These are phyloP conservation scores for Saccharomyces paradoxus DNA, from an alignment of 805 yeast genomes.

Conservation along the genomic window DNA sequence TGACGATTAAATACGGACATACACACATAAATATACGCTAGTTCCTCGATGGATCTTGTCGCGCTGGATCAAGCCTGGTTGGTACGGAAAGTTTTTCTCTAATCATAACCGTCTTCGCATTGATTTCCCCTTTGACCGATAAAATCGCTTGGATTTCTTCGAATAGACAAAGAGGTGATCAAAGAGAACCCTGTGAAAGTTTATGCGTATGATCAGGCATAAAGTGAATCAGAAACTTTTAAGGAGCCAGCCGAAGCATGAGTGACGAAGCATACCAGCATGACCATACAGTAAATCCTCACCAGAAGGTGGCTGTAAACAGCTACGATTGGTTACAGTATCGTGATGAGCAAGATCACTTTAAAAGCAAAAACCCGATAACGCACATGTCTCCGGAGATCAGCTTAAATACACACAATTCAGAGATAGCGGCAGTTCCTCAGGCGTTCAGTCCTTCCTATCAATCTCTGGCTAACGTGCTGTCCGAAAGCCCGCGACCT, in stretches of 20 bases:
- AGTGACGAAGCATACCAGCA: conserved; percentile 1
- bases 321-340: conserved; percentile 18
- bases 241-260: background rate
- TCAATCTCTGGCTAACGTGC: conserved; percentile 1
- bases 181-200: background rate
- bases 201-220: background rate
- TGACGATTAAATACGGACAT: background rate
- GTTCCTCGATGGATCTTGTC: background rate
- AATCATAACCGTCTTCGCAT: background rate
- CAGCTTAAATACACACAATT: background rate
- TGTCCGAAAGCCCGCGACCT: background rate
- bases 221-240: background rate
- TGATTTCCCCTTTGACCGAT: background rate
- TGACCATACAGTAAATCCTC: conserved; percentile 6
- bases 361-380: background rate
- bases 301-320: conserved; percentile 13
- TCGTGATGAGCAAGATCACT: conserved; percentile 12
- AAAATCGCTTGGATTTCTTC: background rate
- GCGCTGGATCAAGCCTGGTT: background rate
- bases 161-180: background rate
- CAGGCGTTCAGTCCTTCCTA: background rate
- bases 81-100: background rate
- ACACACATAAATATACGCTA: background rate
- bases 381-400: background rate
- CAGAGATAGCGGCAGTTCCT: background rate